Base-by-base conservation (phyloP, 108 stramenopile genomes). In the Mayamaea pseudoterrestris region DNA sequence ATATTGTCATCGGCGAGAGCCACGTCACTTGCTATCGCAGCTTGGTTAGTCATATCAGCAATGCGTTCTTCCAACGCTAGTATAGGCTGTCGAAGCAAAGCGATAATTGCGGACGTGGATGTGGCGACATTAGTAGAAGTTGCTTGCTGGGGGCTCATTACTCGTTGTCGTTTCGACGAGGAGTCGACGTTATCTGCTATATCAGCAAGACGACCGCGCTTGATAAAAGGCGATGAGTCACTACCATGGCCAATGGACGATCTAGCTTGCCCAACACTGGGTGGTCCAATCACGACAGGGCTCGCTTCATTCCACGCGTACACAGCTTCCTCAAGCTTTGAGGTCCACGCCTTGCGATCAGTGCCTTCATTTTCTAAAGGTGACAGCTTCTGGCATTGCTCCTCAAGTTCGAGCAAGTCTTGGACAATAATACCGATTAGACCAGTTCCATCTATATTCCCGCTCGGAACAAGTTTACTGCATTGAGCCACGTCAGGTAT, bases 1-100 rank as follows among this genome's bases (percentile, higher is more conserved):
- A 72, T 67, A 35, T 79, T 73, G 9, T 78, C 81, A 22, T 74
- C 80, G 41, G 69, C 80, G 24, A 63, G 54, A 34, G 76, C 75
- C 6, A 73, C 70, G 57, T 79, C 82, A 48, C 69, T 61, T 6
- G 66, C 58, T 21, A 73, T 71, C 63, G 63, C 68, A 35, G 67
- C 76, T 21, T 68, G 53, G 12, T 82, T 80, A 24, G 80, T 69
- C 8, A 79, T 60, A 18, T 59, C 37, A 41, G 51, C 68, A 7
- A 71, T 50, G 25, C 80, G 57, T n/a, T 52, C 46, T 60, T 77
- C 73, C 8, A 81, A 50, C 7, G 57, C 55, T n/a, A 76, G 46
- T 24, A 76, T 22, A 36, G 66, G 70, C 45, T 45, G 44, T 57
- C 63, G 22, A 13, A 57, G 36, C 22, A 41, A 27, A 55, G 20